Base-by-base conservation (phyloP, 176 grass and related monocot genomes). In the Canna indica region DNA sequence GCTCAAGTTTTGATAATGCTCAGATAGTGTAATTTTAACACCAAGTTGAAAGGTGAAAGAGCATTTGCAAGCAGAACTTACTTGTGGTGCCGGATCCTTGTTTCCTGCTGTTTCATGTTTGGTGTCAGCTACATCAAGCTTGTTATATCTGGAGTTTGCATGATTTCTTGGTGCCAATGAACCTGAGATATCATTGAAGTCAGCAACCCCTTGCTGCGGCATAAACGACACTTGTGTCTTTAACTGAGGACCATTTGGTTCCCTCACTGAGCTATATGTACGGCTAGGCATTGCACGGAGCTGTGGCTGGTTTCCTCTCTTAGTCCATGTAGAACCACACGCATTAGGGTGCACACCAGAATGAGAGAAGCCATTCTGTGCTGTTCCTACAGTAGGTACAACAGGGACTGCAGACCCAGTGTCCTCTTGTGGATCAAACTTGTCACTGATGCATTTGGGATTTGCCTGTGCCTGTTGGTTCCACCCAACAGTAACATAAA, bases 311-410 rank as follows among this genome's bases (percentile, higher is more conserved):
- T 48, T 36, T 20, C 7, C 41, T 38, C 82, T 86, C 50, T 76
- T 76, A 75, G 61, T 86, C 88, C 91, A 97, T 53, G 81, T 84
- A 54, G 86, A 83, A 74, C 80, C 94, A 59, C 85, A 83, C 39
- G 85, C 89, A 34, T 33, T 73, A 36, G 69, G 78, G 72, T 85
- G 94, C 76, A 83, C 73, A 25, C 71, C 75, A 31, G 71, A 44
- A 38, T 61, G 71, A 45, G 52, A 38, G 24, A 45, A 31, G 52
- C 18, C 53, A 42, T 61, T 73, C 8, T 26, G 42, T 18, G 62
- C 68, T 33, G 69, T 44, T 22, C 36, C 61, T 47, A 31, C 71
- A 13, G 47, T 70, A 14, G 81, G 81, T 31, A 89, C 93, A 22
- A 90, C 81, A 27, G 83, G 83, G 80, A 91, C 84, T 10, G 78